phyloP scores from a whole-genome alignment of 257 asterid genomes.

The Mitragyna speciosa region DNA sequence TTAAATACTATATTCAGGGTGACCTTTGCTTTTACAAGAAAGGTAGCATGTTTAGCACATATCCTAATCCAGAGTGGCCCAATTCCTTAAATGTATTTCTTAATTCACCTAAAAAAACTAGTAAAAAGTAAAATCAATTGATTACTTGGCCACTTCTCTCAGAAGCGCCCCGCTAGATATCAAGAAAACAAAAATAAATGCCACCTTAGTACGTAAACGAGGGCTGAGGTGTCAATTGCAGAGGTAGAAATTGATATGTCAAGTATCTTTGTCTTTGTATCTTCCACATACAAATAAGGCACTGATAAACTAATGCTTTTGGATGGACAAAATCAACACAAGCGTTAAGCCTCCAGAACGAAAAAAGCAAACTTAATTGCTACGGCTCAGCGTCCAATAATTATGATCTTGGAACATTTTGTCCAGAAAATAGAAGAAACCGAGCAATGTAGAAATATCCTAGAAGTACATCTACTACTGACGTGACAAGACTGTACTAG shows the following conservation, averaged over 20 bases:
- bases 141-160: background rate
- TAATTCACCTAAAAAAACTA: background rate
- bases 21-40: no score
- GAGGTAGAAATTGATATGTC: background rate
- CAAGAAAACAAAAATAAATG: background rate
- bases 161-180: background rate
- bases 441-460: background rate
- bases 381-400: background rate
- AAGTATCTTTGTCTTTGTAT: background rate
- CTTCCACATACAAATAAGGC: background rate
- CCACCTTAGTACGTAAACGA: background rate
- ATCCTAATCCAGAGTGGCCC: background rate
- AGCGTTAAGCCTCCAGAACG: background rate
- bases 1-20: no score
- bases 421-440: background rate
- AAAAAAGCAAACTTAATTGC: background rate
- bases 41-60: background rate
- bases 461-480: background rate
- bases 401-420: background rate
- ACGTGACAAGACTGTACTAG: background rate
- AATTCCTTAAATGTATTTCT: background rate
- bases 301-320: background rate
- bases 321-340: background rate
- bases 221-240: background rate
- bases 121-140: background rate